Conservation (phyloP, 176 grass and related monocot genomes). For the Echinochloa phyllopogon region DNA sequence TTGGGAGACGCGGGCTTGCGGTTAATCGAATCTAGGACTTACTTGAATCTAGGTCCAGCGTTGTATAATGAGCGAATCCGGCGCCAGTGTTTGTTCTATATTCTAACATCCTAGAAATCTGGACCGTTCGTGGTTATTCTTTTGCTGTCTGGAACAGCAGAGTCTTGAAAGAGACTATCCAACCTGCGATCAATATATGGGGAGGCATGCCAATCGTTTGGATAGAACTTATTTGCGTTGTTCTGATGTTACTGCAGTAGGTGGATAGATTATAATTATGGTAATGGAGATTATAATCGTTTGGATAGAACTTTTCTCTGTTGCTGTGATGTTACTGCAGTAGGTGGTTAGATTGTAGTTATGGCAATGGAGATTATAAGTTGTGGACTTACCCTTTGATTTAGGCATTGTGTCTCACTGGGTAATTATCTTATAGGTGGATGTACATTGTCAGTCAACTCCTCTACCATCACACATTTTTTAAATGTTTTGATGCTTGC, state of each 20-base stretch:
- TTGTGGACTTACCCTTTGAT: background rate
- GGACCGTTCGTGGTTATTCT: background rate
- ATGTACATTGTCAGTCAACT: background rate
- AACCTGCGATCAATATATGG: background rate
- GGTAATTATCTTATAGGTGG: background rate
- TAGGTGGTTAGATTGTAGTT: background rate
- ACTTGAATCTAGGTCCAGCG: background rate
- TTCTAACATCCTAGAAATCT: background rate
- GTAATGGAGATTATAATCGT: background rate
- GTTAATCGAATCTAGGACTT: constrained; percentile 3
- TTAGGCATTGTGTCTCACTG: background rate
- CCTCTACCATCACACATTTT: background rate
- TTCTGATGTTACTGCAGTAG: background rate
- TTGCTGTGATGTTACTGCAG: background rate
- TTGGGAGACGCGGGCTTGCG: background rate
- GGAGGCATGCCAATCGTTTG: background rate
- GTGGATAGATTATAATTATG: background rate
- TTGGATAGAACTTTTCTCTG: background rate
- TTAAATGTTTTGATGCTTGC: constrained; percentile 1
- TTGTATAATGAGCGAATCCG: background rate
- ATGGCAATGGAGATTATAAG: background rate
- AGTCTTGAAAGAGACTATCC: background rate
- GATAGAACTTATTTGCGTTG: background rate
- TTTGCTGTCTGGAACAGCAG: background rate
- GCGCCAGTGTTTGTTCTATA: background rate